These are phyloP conservation scores for Cochlearia excelsa DNA, from an alignment of 345 rosid species.

Conservation along the genomic window DNA sequence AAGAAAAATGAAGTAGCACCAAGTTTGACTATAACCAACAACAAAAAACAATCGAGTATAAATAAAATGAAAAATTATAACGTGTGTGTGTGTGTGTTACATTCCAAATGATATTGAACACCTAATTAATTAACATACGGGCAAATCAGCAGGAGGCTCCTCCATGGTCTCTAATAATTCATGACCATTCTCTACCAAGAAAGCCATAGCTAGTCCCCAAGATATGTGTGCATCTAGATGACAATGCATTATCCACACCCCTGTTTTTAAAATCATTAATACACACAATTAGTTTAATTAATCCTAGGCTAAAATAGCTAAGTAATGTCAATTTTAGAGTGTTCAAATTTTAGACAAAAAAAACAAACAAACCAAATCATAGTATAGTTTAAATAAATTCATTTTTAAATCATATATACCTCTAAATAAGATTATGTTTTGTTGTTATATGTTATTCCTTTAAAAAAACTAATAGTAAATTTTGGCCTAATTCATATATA, in stretches of 20 bases:
- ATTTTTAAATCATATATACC: background rate
- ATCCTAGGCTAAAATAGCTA: background rate
- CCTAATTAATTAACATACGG: constrained; percentile 43
- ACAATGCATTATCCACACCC: constrained; percentile 95
- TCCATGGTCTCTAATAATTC: constrained; percentile 53
- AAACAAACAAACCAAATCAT: background rate
- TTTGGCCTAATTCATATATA: no score
- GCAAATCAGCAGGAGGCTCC: constrained; percentile 72
- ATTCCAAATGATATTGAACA: no score
- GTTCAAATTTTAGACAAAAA: background rate
- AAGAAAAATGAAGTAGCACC: constrained; percentile 1
- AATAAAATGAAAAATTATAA: constrained; percentile 13
- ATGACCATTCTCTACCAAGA: constrained; percentile 72
- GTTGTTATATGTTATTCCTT: no score
- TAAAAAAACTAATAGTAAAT: no score
- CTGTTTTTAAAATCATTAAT: constrained; percentile 35
- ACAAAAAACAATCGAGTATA: constrained; percentile 17
- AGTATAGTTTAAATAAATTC: background rate
- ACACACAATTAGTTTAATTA: background rate
- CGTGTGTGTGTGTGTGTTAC: constrained; percentile 7
- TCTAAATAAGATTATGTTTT: no score
- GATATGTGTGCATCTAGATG: constrained; percentile 90
- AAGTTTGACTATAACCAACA: constrained; percentile 20
- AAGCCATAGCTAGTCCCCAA: constrained; percentile 91
- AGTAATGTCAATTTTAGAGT: background rate